Base-by-base conservation (phyloP, 495 filamentous ascomycete genomes). In the Penicillium alfredii region DNA sequence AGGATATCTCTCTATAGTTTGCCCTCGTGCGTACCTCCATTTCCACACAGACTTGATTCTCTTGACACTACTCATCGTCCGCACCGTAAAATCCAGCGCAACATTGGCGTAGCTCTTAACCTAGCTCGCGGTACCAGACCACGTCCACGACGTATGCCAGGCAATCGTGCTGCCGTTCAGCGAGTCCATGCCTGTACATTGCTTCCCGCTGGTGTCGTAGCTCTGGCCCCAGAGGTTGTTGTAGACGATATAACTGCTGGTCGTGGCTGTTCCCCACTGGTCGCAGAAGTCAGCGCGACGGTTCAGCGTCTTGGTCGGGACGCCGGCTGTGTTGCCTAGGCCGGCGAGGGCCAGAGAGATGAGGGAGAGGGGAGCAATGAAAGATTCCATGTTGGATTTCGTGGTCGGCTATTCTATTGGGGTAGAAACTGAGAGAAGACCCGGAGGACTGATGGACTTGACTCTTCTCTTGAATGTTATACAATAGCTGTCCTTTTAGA, bases 41-140 rank as follows among this genome's bases (percentile, higher is more conserved):
- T 68, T 50, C 67, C 69, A 75, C 8, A 51, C 64, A 5, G 74
- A 66, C 4, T 66, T 60, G 31, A 82, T 77, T 20, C 57, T 69
- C 13, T 27, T 60, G 33, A 81, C 62, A 8, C 52, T 47, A n/a
- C 63, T 73, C 40, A 82, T 39, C 30, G 60, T 53, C 47, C 63
- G 70, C 7, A 57, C 58, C 0, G 60, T 63, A 34, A 69, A 68
- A 11, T 64, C 28, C 18, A 70, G 57, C 0, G 64, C 67, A 10
- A 61, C 73, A 32, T 78, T 78, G 28, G 78, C 67, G 45, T 62
- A 83, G 38, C 71, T 76, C 65, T 83, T 83, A 35, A 82, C 78
- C 37, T 64, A 58, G 43, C 41, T 56, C 2, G 56, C 32, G 8
- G 63, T 66, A 11, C 75, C 74, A 8, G 58, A 54, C 78, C 77